Base-by-base conservation (phyloP, 768 basidiomycete genomes). In the Suillus hirtellus region DNA sequence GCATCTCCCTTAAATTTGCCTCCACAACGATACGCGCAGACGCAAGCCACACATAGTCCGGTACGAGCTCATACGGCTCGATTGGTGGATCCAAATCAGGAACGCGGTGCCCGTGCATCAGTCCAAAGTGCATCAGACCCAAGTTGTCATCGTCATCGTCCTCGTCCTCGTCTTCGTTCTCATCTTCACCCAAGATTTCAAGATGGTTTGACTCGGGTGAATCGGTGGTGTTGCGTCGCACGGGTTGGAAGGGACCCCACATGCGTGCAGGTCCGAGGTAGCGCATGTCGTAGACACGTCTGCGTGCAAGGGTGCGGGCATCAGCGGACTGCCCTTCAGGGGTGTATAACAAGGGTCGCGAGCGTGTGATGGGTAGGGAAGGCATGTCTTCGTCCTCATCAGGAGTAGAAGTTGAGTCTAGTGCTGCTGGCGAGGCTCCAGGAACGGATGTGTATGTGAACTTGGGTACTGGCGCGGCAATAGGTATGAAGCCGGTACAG, bases 31-130 rank as follows among this genome's bases (percentile, higher is more conserved):
- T 73, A 14, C 86, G 79, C 10, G 77, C 84, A 15, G 83, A 81
- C 3, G 82, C 77, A 14, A 86, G 79, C 71, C 78, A 86, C 2
- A 75, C 73, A 70, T 85, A 87, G 66, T 87, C 85, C 0, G 82
- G 82, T 17, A 80, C 65, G 19, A 72, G 71, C 24, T 81, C 73
- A 34, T 74, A 70, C 4, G 72, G 67, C 12, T 64, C 49, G 54
- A 60, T 43, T 4, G 72, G 64, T 7, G 71, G 71, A 27, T 71
- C 61, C 0, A 34, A 10, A 60, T 70, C 68, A 31, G 61, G 60
- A 0, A 70, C 69, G 34, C 38, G 71, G 61, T 35, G 67, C 66
- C 27, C 53, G 8, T 15, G 60, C 61, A 2, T 9, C 31, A 5
- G 8, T 50, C 37, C 65, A 2, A 53, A 53, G 19, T 31, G 58